Base-by-base conservation (phyloP, 1,284 basidiomycete genomes). In the Rhizoctonia solani region DNA sequence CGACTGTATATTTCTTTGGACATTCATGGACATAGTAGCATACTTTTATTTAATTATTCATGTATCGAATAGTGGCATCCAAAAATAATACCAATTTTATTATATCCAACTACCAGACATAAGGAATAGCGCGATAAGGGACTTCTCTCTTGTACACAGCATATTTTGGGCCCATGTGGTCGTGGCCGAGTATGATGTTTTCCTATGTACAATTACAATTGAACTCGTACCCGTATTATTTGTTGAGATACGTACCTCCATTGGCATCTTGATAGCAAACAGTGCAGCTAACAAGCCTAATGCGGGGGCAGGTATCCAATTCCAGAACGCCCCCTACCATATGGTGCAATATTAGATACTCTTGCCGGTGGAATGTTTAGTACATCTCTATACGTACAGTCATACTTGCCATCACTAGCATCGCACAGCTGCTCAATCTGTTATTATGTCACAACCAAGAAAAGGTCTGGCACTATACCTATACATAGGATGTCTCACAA, bases 61-160 rank as follows among this genome's bases (percentile, higher is more conserved):
- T 63, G 59, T 63, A 63, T 63, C 59, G 42, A 39, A n/a, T 42
- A 63, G 49, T 53, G 34, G 47, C 59, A 39, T 8, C n/a, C n/a
- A 39, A 39, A 16, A 39, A 8, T 16, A 39, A 39, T 39, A 39
- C 37, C 8, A 39, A 16, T 39, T 39, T 8, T 39, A 39, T 39
- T 39, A 16, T 39, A 39, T 46, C 44, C n/a, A 21, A 8, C 49
- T 63, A 63, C 59, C 59, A 63, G 13, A 63, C 44, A 27, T 63
- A 63, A 3, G 59, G 59, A 29, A 59, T 46, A 6, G 49, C 25
- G 14, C 56, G 59, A 30, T 23, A 59, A 1, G 56, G 56, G 4
- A 53, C 47, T 29, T 53, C 21, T 21, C 30, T 25, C 46, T 53
- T 52, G 34, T 52, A 63, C 5, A 19, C 1, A 16, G 29, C 30